Evolutionary conservation across 768 basidiomycete species (phyloP).

Genomic region (Boletus pseudo-olivaceus): DNA sequence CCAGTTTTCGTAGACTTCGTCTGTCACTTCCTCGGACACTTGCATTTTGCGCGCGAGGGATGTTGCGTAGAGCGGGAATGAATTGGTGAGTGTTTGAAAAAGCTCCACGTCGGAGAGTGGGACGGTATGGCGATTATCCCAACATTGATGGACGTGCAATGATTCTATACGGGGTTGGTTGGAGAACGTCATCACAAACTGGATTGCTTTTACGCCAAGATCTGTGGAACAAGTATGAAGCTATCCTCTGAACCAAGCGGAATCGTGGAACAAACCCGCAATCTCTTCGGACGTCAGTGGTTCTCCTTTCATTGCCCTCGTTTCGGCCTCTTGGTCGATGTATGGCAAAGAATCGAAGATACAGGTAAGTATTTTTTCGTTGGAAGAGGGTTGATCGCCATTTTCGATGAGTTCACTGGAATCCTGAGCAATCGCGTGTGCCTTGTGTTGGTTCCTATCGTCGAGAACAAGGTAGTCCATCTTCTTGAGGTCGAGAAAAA

Average conservation of each 20-base stretch:
- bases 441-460: conserved; percentile 51
- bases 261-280: conserved; percentile 36
- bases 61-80: conserved; percentile 85
- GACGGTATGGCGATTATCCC: conserved; percentile 9
- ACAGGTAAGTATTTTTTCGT: conserved; percentile 24
- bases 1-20: conserved; percentile 59
- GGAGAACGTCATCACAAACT: conserved; percentile 65
- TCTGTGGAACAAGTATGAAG: conserved; percentile 31
- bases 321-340: conserved; percentile 28
- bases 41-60: conserved; percentile 68
- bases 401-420: neutral
- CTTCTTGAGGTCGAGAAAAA: conserved; percentile 90
- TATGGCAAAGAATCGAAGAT: conserved; percentile 32
- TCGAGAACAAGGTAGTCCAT: conserved; percentile 95
- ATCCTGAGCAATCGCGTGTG: neutral
- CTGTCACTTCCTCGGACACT: conserved; percentile 44
- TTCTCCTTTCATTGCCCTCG: conserved; percentile 37
- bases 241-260: neutral
- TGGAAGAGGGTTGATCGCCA: conserved; percentile 8
- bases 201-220: conserved; percentile 70
- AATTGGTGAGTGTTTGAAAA: conserved; percentile 70
- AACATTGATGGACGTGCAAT: conserved; percentile 14
- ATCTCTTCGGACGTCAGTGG: conserved; percentile 55
- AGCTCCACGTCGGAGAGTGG: conserved; percentile 15
- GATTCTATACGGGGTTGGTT: conserved; percentile 43